A percentile compares a stretch with the other conserved stretches of the same genome.
Evolutionary conservation across 768 basidiomycete genomes (phyloP).

Genomic region (Dioszegia hungarica): DNA sequence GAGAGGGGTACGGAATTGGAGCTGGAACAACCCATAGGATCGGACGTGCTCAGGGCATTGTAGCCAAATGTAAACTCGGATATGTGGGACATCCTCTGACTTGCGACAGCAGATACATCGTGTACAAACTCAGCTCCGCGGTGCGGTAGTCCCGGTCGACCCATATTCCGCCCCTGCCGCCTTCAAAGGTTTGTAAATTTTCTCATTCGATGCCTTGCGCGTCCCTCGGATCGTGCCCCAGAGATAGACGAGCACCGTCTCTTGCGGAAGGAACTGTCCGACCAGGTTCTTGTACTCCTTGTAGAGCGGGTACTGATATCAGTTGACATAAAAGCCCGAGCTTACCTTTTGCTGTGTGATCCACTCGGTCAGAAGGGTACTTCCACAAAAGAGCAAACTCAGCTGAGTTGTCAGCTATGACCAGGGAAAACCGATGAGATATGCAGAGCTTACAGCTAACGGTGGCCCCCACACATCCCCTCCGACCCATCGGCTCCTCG

Average conservation of each 20-base stretch:
- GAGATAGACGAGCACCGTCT: constrained; percentile 41
- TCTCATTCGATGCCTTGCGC: background rate
- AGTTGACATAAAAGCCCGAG: background rate
- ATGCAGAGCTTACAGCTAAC: constrained; percentile 44
- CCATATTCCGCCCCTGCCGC: background rate
- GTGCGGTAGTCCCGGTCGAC: background rate
- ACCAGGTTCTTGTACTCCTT: constrained; percentile 69
- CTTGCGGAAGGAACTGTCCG: constrained; percentile 65
- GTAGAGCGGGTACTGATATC: constrained; percentile 53
- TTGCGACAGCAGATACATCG: too few relatives aligned
- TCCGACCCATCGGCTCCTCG: constrained; percentile 32
- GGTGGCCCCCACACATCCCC: constrained; percentile 36
- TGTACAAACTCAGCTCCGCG: background rate
- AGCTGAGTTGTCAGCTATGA: constrained; percentile 47
- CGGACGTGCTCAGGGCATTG: too few relatives aligned
- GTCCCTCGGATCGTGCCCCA: constrained; percentile 45
- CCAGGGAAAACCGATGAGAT: constrained; percentile 6
- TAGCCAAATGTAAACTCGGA: too few relatives aligned
- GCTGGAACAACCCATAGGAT: constrained; percentile 36
- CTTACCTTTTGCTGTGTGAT: constrained; percentile 64
- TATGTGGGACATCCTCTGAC: too few relatives aligned
- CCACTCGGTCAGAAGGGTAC: constrained; percentile 72
- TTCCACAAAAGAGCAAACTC: constrained; percentile 68
- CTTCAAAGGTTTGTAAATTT: background rate
- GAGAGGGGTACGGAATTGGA: constrained; percentile 29